A percentile compares a stretch with the other conserved stretches of the same genome.
These are phyloP conservation scores for Colletotrichum paranaense DNA, from an alignment of 2,329 filamentous ascomycete genomes.

Conservation along the genomic window DNA sequence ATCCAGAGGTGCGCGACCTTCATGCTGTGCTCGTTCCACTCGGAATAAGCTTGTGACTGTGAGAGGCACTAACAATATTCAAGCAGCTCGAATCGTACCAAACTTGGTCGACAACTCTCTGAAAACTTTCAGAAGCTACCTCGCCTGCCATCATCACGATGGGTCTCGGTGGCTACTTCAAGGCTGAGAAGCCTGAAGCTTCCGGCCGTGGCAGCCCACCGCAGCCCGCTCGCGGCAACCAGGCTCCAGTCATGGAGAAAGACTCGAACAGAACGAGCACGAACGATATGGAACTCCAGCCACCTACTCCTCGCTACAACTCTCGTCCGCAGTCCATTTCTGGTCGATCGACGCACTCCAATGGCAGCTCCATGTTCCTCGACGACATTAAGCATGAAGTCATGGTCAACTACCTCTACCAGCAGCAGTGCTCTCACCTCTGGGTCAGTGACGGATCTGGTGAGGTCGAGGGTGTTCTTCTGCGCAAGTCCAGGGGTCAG, in stretches of 20 bases:
- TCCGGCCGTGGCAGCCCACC: constrained; percentile 38
- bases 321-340: constrained; percentile 66
- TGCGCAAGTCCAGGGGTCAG: constrained; percentile 74
- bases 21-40: neutral
- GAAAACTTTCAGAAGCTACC: neutral
- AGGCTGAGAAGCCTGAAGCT: constrained; percentile 58
- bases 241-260: constrained; percentile 51
- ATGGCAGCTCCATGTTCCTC: constrained; percentile 65
- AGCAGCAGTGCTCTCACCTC: constrained; percentile 79
- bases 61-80: neutral
- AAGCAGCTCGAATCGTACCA: neutral
- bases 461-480: constrained; percentile 76
- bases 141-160: constrained; percentile 51
- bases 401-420: constrained; percentile 86
- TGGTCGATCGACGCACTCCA: constrained; percentile 58
- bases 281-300: constrained; percentile 61
- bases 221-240: constrained; percentile 38
- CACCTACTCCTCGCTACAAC: constrained; percentile 58
- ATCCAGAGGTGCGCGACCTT: neutral
- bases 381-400: constrained; percentile 84
- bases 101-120: neutral
- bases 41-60: neutral
- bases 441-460: constrained; percentile 79
- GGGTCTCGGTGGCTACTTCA: constrained; percentile 74
- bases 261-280: constrained; percentile 41